Evolutionary conservation across 345 rosid species (phyloP).

Genomic region (Gossypium bickii): DNA sequence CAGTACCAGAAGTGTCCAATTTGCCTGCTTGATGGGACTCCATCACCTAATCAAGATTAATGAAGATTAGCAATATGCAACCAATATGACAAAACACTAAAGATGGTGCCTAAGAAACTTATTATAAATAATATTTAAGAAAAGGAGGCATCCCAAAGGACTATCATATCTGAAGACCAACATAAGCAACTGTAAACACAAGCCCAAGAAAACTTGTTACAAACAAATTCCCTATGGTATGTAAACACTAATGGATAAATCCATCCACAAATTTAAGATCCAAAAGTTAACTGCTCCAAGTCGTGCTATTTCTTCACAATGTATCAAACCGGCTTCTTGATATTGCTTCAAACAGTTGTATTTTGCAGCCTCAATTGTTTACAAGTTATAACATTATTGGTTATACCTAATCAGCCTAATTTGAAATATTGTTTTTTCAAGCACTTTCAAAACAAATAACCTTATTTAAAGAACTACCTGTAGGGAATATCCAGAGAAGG

Average conservation of each 20-base stretch:
- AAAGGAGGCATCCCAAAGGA: background rate
- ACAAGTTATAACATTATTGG: background rate
- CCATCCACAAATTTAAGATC: background rate
- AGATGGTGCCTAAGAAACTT: background rate
- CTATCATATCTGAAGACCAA: background rate
- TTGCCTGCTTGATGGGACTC: slow-evolving; percentile 94
- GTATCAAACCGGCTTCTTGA: background rate
- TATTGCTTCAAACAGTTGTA: background rate
- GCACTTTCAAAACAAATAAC: background rate
- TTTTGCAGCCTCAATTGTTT: background rate
- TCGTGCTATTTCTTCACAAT: background rate
- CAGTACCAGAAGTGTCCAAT: slow-evolving; percentile 91
- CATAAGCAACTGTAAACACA: background rate
- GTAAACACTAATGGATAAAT: background rate
- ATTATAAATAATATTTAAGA: background rate
- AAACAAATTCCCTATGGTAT: background rate
- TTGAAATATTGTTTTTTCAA: background rate
- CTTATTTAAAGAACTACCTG: slow-evolving; percentile 37
- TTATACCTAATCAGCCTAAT: background rate
- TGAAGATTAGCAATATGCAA: background rate
- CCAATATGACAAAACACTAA: background rate
- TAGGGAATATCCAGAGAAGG: slow-evolving; percentile 84
- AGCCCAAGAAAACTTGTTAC: background rate
- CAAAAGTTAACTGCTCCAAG: background rate
- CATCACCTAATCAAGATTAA: slow-evolving; percentile 51